Base-by-base conservation (phyloP, 192 early-diverging fungal genomes). In the Coemansia guatemalensis region DNA sequence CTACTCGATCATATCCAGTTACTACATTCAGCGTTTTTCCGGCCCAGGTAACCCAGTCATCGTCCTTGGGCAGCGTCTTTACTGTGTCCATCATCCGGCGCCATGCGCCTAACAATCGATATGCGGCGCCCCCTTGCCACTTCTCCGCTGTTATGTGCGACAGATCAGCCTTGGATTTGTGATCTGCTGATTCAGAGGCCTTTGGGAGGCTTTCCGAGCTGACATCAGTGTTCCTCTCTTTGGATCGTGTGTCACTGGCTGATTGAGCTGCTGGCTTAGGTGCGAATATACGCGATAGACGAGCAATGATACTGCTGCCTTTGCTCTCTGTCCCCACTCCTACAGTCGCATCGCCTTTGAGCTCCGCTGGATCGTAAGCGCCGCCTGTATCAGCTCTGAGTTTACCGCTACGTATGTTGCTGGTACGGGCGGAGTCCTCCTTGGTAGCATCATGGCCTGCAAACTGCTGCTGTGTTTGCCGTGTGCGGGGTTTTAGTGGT, bases 1-100 rank as follows among this genome's bases (percentile, higher is more conserved):
- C 83, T 32, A 94, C 85, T 17, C 82, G 72, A 22, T 83, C 85
- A 35, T 90, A 90, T 18, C 91, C 89, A 8, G 92, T 90, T 30
- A 87, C 70, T 57, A 85, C 81, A 63, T 93, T 93, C 20, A 91
- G 81, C 35, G 80, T 83, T 8, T 71, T 67, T 52, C 70, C 60
- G 0, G 68, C 64, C 72, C 70, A 62, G 2, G 63, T 74, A 26
- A 69, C 57, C 75, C 73, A 73, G 72, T 71, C 65, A 29, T 78
- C 69, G 52, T 72, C 67, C 60, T 69, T 65, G 47, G 75, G 75
- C n/a, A 78, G 56, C 23, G 49, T 48, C 9, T 50, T 24, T 7
- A 78, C 17, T 6, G 58, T 17, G 9, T 32, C 58, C 0, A 68
- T 35, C 23, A n/a, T 64, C 27, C 29, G 23, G 5, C 59, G 65